These are phyloP conservation scores for Phytopythium boreale DNA, from an alignment of 352 stramenopile genomes.

Conservation along the genomic window DNA sequence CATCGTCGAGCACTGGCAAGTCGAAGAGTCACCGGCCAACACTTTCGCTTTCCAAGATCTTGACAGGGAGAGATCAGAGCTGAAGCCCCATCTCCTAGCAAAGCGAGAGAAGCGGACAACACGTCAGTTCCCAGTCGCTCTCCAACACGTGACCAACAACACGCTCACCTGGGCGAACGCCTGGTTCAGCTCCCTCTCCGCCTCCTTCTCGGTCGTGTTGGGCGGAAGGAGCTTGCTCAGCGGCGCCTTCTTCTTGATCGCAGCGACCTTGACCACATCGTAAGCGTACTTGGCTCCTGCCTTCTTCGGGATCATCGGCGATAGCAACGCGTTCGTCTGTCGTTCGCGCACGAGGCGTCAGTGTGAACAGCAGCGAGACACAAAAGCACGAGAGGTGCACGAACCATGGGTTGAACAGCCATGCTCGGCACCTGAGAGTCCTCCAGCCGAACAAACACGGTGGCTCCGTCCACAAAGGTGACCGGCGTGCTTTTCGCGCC, in stretches of 20 bases:
- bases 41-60: not conserved
- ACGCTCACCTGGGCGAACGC: slow-evolving; percentile 41
- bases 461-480: slow-evolving; percentile 38
- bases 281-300: slow-evolving; percentile 41
- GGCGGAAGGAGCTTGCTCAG: slow-evolving; percentile 48
- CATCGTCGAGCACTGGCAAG: not conserved
- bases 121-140: not conserved
- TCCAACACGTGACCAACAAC: not conserved
- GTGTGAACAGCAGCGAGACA: not conserved
- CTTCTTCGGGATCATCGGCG: slow-evolving; percentile 45
- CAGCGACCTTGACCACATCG: slow-evolving; percentile 37
- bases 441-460: slow-evolving; percentile 61
- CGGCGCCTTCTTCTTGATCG: slow-evolving; percentile 61
- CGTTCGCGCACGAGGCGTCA: not conserved
- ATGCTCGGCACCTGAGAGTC: slow-evolving; percentile 49
- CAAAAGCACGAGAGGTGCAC: slow-evolving; percentile 6
- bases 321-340: slow-evolving; percentile 27
- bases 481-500: slow-evolving; percentile 27
- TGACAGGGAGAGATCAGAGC: not conserved
- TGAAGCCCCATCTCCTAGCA: slow-evolving; percentile 5
- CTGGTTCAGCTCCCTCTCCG: slow-evolving; percentile 72
- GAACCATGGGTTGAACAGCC: slow-evolving; percentile 35
- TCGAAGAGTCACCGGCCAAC: not conserved
- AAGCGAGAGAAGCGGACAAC: not conserved
- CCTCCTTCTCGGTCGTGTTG: slow-evolving; percentile 31